These are phyloP conservation scores for Bacidia gigantensis DNA, from an alignment of 495 filamentous ascomycete genomes.

Conservation along the genomic window DNA sequence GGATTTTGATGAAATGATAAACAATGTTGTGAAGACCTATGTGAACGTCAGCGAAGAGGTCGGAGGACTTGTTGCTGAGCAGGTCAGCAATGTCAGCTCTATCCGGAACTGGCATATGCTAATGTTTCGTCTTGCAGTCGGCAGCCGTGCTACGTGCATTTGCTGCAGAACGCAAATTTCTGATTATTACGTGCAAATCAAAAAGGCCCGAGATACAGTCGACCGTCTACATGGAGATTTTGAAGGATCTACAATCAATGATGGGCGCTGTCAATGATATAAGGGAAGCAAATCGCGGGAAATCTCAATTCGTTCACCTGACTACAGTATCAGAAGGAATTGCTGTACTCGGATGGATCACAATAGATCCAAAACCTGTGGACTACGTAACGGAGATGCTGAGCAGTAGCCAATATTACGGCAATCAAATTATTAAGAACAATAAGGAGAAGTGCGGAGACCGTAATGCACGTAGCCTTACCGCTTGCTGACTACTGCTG, in stretches of 20 bases:
- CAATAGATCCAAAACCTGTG: constrained; percentile 59
- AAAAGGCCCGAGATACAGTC: constrained; percentile 73
- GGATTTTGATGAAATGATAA: constrained; percentile 74
- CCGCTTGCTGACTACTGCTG: not conserved
- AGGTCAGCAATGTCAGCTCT: constrained; percentile 35
- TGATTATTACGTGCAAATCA: constrained; percentile 76
- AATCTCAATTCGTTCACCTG: constrained; percentile 60
- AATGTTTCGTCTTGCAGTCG: constrained; percentile 30
- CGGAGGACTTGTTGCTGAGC: constrained; percentile 64
- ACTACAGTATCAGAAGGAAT: constrained; percentile 82
- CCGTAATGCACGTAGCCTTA: not conserved
- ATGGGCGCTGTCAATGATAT: constrained; percentile 64
- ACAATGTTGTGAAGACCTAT: constrained; percentile 60
- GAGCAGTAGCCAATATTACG: constrained; percentile 72
- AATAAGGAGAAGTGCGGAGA: constrained; percentile 75
- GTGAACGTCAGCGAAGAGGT: constrained; percentile 63
- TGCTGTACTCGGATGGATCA: constrained; percentile 72
- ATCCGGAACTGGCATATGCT: not conserved
- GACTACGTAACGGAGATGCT: constrained; percentile 70
- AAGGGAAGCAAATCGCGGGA: constrained; percentile 60
- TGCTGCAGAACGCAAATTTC: constrained; percentile 69
- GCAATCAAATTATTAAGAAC: constrained; percentile 78
- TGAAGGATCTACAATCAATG: constrained; percentile 69
- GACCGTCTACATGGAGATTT: constrained; percentile 52
- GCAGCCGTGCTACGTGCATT: constrained; percentile 53